Evolutionary conservation across 495 filamentous ascomycete species (phyloP).

Genomic region (Penicillium pancosmium): DNA sequence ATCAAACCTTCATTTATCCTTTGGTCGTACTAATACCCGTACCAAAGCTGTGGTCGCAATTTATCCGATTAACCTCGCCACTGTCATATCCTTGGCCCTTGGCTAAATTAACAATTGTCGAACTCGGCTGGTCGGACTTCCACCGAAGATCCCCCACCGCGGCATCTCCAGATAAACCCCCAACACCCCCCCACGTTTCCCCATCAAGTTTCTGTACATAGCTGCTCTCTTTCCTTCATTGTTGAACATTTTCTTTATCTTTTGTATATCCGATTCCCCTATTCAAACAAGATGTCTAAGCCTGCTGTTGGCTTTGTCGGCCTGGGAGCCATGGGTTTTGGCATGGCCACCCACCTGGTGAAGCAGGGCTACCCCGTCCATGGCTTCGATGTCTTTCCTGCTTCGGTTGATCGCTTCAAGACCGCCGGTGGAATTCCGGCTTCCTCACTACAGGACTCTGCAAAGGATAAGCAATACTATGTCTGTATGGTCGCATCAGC

Average conservation of each 20-base stretch:
- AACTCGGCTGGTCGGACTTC: constrained; percentile 21
- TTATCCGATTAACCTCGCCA: no score
- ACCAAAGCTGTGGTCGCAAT: no score
- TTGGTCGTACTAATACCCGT: no score
- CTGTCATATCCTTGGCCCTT: no score
- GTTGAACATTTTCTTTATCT: neutral
- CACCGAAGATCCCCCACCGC: constrained; percentile 17
- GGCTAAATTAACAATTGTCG: neutral
- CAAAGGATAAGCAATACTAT: constrained; percentile 60
- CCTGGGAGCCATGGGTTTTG: constrained; percentile 88
- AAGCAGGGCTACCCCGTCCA: constrained; percentile 69
- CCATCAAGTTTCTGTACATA: neutral
- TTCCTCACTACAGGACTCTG: constrained; percentile 64
- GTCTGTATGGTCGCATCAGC: constrained; percentile 82
- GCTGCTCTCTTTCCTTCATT: constrained; percentile 5
- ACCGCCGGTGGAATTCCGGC: constrained; percentile 65
- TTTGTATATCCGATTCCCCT: neutral
- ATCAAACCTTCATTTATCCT: no score
- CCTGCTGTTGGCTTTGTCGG: constrained; percentile 74
- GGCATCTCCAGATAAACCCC: constrained; percentile 19
- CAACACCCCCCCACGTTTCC: constrained; percentile 17
- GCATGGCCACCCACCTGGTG: constrained; percentile 80
- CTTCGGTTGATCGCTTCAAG: constrained; percentile 71
- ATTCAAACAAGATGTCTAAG: constrained; percentile 34
- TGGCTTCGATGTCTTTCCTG: constrained; percentile 74